Percentiles rank a stretch among this genome's conserved stretches.
Evolutionary conservation across 805 yeast genomes (phyloP).

Genomic region (Maudiozyma bulderi): DNA sequence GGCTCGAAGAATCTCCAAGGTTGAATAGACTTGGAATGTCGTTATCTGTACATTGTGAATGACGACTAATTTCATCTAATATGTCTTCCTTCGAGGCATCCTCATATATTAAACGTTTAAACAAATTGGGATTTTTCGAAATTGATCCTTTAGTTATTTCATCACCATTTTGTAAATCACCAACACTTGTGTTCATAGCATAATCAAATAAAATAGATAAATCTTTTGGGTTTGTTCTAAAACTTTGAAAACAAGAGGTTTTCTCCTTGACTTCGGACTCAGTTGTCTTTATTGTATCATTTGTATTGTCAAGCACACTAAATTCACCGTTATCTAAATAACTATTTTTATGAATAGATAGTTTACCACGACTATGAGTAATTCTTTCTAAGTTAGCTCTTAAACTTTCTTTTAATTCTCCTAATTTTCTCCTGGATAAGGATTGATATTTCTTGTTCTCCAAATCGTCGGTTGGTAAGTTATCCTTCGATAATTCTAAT

Average conservation of each 20-base stretch:
- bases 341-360: background rate
- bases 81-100: background rate
- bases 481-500: background rate
- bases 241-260: conserved; percentile 9
- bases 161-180: background rate
- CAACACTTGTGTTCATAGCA: conserved; percentile 6
- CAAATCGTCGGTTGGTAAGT: background rate
- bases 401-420: background rate
- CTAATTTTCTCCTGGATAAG: background rate
- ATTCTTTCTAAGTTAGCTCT: background rate
- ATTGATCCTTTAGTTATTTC: background rate
- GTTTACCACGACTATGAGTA: background rate
- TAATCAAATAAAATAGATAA: conserved; percentile 13
- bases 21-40: background rate
- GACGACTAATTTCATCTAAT: background rate
- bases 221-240: conserved; percentile 11
- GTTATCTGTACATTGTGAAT: background rate
- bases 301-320: background rate
- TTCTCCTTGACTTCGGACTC: background rate
- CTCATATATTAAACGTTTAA: background rate
- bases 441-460: background rate
- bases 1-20: background rate
- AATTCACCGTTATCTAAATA: background rate
- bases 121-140: background rate
- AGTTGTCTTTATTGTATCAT: background rate